Base-by-base conservation (phyloP, 2,329 filamentous ascomycete genomes). In the Neonectria sp. region DNA sequence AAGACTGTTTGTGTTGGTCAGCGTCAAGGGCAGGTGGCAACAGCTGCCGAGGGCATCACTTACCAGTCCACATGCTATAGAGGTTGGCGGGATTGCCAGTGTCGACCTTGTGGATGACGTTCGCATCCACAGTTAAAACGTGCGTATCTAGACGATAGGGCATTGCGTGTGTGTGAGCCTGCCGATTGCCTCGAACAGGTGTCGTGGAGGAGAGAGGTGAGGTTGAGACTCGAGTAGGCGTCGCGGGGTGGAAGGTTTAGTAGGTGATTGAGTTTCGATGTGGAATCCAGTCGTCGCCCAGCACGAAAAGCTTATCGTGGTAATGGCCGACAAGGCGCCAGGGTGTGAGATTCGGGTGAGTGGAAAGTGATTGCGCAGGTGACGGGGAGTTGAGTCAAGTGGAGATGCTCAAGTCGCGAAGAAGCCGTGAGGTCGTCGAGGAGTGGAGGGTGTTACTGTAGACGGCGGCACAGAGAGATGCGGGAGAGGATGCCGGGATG, bases 41-140 rank as follows among this genome's bases (percentile, higher is more conserved):
- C 15, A 52, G 49, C 25, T 60, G 59, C 43, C 17, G 11, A 29
- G 52, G 33, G 43, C 55, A 58, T 31, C 27, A 87, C 93, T 89
- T 84, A 97, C 95, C 94, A 81, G 94, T 95, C 95, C 95, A 97
- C 90, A 98, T 97, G 85, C 93, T 95, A 84, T 96, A 97, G 58
- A 98, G 90, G 79, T 95, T 97, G 83, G 97, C 94, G 31, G 94
- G 92, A 81, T 97, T 97, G 73, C 92, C 89, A 1, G 95, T 97
- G 83, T 98, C 95, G 77, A 98, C 94, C 81, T 97, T 94, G 86
- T 96, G 93, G 80, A 99, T 95, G 75, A 95, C 92, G 79, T 92
- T 93, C 71, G 94, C 91, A 85, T 98, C 95, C 81, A 98, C 93
- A 70, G 94, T 95, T 78, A 98, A 87, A 80, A 98, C 93, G 77